Evolutionary conservation across 345 rosid species (phyloP).

Genomic region (Pistacia integerrima): DNA sequence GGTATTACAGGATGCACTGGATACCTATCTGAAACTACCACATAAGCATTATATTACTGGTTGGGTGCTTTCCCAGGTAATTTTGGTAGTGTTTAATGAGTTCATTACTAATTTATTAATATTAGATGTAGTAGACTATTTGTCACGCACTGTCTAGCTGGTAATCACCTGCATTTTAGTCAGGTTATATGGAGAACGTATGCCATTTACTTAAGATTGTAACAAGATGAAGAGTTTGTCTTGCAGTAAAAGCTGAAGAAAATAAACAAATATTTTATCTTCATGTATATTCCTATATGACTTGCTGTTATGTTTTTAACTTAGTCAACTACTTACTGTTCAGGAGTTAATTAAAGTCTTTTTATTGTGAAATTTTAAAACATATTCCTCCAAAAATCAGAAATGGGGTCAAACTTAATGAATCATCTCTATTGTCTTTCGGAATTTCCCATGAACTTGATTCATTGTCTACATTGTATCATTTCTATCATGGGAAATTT

Average conservation of each 20-base stretch:
- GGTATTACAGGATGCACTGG: slow-evolving; percentile 80
- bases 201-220: not conserved
- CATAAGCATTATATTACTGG: slow-evolving; percentile 87
- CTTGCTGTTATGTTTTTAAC: too few relatives aligned
- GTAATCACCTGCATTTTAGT: not conserved
- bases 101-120: not conserved
- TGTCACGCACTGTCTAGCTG: not conserved
- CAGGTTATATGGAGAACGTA: not conserved
- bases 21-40: slow-evolving; percentile 73
- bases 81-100: not conserved
- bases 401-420: too few relatives aligned
- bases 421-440: too few relatives aligned
- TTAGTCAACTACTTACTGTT: too few relatives aligned
- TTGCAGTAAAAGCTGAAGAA: not conserved
- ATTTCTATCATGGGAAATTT: too few relatives aligned
- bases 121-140: not conserved
- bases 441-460: too few relatives aligned
- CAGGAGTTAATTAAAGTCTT: too few relatives aligned
- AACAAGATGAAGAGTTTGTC: not conserved
- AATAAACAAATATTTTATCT: not conserved
- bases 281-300: not conserved
- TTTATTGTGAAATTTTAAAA: too few relatives aligned
- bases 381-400: too few relatives aligned
- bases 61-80: slow-evolving; percentile 98
- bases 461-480: too few relatives aligned